A percentile compares a stretch with the other conserved stretches of the same genome.
These are phyloP conservation scores for Chaetoscypha palmicola DNA, from an alignment of 2,329 filamentous ascomycete genomes.

Conservation along the genomic window DNA sequence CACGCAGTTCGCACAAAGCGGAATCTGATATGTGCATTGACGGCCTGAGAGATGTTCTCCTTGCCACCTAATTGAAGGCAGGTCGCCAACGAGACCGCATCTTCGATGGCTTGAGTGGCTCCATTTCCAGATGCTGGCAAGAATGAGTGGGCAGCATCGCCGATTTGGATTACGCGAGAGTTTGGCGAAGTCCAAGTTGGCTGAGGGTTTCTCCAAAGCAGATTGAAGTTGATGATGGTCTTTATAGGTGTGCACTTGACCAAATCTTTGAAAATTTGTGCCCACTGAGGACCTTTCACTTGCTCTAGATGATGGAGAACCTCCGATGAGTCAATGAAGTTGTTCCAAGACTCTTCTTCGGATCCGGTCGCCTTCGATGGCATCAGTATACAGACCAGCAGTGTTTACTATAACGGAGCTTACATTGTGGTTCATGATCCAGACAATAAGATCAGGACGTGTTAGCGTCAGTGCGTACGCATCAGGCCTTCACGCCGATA, in stretches of 20 bases:
- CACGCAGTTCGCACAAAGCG: conserved; percentile 2
- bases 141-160: conserved; percentile 34
- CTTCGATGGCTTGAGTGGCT: conserved; percentile 32
- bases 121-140: conserved; percentile 32
- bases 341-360: conserved; percentile 3
- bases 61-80: conserved; percentile 19
- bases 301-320: neutral
- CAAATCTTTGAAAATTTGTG: neutral
- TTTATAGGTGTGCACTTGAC: neutral
- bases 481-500: neutral
- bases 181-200: conserved; percentile 30
- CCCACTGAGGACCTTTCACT: neutral
- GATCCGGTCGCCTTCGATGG: conserved; percentile 1
- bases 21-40: conserved; percentile 2
- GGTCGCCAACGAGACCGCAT: conserved; percentile 30
- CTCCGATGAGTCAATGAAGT: neutral
- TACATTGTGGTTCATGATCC: conserved; percentile 1
- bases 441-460: neutral
- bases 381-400: too few species aligned
- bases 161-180: conserved; percentile 30
- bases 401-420: too few species aligned
- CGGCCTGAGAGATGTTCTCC: conserved; percentile 2
- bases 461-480: neutral
- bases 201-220: conserved; percentile 3
- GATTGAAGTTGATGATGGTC: neutral